Base-by-base conservation (phyloP, 805 yeast genomes). In the Nakazawaea ambrosiae region DNA sequence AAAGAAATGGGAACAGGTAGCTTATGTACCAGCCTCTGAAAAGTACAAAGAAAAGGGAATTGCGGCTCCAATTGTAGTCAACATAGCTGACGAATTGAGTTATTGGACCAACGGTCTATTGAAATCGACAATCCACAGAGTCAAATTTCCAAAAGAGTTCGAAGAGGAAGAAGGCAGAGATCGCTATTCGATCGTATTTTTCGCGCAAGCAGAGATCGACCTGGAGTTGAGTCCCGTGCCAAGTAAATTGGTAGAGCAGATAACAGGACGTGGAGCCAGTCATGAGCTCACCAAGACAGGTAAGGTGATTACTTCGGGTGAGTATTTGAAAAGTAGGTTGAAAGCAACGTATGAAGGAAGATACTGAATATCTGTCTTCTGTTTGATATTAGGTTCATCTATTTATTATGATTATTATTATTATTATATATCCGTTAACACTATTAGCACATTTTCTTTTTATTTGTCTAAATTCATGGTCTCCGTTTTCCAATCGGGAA, bases 41-140 rank as follows among this genome's bases (percentile, higher is more conserved):
- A 43, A 54, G 27, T 54, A 49, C 45, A 20, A 39, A 6, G 23
- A 33, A 5, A 27, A 42, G 11, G 62, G 57, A 3, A 48, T 50
- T 20, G 69, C 75, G 17, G 78, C 89, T 3, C 88, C 89, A 4
- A 62, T 82, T 4, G 70, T 82, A 14, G 82, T 82, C 16, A 82
- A 82, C 50, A 78, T 82, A 48, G 86, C 79, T 4, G 90, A 82
- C 54, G 74, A 73, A 46, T 59, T 82, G 42, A 72, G 80, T 33
- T 80, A 75, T 53, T 82, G 90, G 90, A 78, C 89, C 0, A 75
- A 77, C 7, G 85, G 86, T 1, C 54, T 78, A 17, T 60, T 82
- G 45, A 77, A 70, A 49, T 77, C 86, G 3, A 79, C 89, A 0
- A 54, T 77, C 18, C 90, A 82, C 52, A 60, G 90, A 44, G 83